These are phyloP conservation scores for Silene uniflora DNA, from an alignment of 148 eudicot species.

Conservation along the genomic window DNA sequence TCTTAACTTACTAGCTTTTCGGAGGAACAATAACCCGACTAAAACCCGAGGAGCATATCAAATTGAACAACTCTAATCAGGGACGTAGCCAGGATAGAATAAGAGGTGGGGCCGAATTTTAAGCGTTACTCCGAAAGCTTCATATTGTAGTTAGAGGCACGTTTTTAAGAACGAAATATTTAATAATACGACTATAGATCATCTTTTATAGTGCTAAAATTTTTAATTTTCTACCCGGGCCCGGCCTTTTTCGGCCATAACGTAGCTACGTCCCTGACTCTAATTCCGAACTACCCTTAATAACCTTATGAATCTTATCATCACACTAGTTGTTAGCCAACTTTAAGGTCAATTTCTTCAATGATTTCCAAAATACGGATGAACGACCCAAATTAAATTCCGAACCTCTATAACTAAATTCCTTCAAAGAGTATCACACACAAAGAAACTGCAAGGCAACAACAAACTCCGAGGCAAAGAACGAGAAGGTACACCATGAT, in stretches of 20 bases:
- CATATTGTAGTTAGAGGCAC: no score
- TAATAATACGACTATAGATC: no score
- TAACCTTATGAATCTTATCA: constrained; percentile 8
- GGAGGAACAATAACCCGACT: neutral
- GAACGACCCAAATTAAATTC: neutral
- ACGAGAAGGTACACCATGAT: rapidly evolving
- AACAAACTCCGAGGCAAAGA: constrained; percentile 4
- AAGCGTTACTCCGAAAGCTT: no score
- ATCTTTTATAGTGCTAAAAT: no score
- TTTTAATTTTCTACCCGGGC: no score
- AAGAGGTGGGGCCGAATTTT: no score
- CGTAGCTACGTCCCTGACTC: no score
- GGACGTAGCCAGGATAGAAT: no score
- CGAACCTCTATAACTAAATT: neutral
- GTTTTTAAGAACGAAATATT: no score
- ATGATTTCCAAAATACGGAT: constrained; percentile 11
- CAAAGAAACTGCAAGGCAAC: constrained; percentile 5
- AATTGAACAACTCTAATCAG: neutral
- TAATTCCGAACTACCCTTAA: no score
- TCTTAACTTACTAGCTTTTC: neutral
- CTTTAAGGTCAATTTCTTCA: neutral
- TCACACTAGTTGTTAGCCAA: neutral
- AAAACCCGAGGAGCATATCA: neutral
- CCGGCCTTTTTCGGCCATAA: no score
- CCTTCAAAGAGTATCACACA: constrained; percentile 11